Evolutionary conservation across 371 early-diverging fungal species (phyloP).

Genomic region (Apophysomyces variabilis): DNA sequence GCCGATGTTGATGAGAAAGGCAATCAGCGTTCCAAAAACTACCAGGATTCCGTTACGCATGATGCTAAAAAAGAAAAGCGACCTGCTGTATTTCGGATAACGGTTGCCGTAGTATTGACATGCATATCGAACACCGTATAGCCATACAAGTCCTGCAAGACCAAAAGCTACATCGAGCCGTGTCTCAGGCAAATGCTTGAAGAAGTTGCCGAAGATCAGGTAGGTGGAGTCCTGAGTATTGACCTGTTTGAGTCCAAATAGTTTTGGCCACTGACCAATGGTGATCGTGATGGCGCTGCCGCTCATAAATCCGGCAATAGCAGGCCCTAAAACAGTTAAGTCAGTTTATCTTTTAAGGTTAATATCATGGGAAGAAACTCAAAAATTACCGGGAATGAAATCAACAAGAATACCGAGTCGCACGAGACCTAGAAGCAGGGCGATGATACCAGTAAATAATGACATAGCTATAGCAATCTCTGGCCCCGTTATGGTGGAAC

Average conservation of each 20-base stretch:
- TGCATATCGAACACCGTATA: constrained; percentile 48
- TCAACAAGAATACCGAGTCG: constrained; percentile 86
- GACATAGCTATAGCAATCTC: constrained; percentile 62
- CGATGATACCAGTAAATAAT: constrained; percentile 65
- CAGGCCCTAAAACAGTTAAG: constrained; percentile 51
- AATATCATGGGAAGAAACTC: constrained; percentile 2
- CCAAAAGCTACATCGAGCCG: constrained; percentile 59
- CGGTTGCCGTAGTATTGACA: constrained; percentile 38
- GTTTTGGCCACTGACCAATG: constrained; percentile 66
- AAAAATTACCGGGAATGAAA: constrained; percentile 70
- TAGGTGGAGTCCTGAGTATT: constrained; percentile 63
- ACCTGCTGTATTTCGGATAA: constrained; percentile 46
- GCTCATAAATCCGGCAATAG: constrained; percentile 69
- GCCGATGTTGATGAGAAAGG: constrained; percentile 44
- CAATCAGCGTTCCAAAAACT: constrained; percentile 48
- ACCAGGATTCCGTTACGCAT: constrained; percentile 54
- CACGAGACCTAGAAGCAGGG: constrained; percentile 72
- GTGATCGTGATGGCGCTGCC: constrained; percentile 79
- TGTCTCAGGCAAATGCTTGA: constrained; percentile 47
- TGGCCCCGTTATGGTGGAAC: constrained; percentile 44
- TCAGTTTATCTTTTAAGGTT: constrained; percentile 2
- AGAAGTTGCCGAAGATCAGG: constrained; percentile 59
- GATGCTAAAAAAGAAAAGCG: constrained; percentile 54
- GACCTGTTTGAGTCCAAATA: constrained; percentile 73
- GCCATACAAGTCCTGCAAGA: constrained; percentile 40